Evolutionary conservation across 164 flowering plant species (phyloP), one percentile per base, ranked within the genome.

Genomic region (Dillenia turbinata): DNA sequence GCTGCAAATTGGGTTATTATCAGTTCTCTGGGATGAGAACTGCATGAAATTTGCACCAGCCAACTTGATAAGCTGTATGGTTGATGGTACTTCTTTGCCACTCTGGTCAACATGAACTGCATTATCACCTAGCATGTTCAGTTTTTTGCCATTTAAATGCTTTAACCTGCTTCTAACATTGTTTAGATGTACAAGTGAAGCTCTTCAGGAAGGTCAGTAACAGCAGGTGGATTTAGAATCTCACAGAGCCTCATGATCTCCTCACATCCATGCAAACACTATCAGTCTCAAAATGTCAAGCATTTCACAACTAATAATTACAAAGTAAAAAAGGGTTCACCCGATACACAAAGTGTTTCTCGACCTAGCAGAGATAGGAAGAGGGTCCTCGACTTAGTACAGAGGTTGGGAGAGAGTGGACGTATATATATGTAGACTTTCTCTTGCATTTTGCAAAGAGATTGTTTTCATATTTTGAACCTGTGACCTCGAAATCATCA

Each of bases 31-130:
- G 19, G 33, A 26, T 26, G 56, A 64, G n/a, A 67, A 55, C 40
- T 69, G 57, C 44, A 69, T 71, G 55, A 85, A 67, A 64, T 66
- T 75, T 22, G 69, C 80, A 17, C 77, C 88, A 17, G 85, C 85
- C 12, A 80, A 52, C 66, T 77, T 66, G 60, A 87, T 66, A 62
- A 83, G 70, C 9, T 74, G 83, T 64, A 70, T 80, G 2, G 74
- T 69, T 9, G 85, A 83, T 22, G 72, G 47, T 16, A 56, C 54
- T 17, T 61, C 52, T 33, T 52, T 48, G 22, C 24, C 54, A 9
- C 8, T 43, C 19, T 64, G 40, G 33, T 14, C 50, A 43, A 43
- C 62, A 22, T 26, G 48, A 24, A 65, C 53, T 49, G 33, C 33
- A 26, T 26, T 9, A 52, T 10, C 22, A 55, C 2, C 68, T 62